Conservation (phyloP, 2,329 filamentous ascomycete species). For the Acrocalymma vagum region DNA sequence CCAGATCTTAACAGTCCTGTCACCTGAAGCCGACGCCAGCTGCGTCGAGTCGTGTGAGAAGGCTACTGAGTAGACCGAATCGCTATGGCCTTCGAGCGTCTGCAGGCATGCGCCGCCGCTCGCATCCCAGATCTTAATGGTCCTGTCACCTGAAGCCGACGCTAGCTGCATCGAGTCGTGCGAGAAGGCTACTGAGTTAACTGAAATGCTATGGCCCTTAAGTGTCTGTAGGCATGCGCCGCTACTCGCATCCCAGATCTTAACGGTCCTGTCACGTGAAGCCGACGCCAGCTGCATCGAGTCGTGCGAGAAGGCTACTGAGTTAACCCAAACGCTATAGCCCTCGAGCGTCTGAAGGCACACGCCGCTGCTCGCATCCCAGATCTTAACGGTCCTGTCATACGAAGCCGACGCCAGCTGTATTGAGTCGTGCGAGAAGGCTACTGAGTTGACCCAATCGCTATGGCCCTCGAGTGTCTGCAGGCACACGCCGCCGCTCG, state of each 20-base stretch:
- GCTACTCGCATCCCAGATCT: slow-evolving; percentile 3
- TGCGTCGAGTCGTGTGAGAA: slow-evolving; percentile 25
- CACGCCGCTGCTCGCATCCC: slow-evolving; percentile 2
- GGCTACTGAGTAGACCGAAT: slow-evolving; percentile 18
- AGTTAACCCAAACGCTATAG: neutral
- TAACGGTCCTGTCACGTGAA: neutral
- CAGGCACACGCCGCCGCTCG: slow-evolving; percentile 12
- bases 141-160: slow-evolving; percentile 3
- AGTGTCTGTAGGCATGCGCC: slow-evolving; percentile 10
- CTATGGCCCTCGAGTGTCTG: slow-evolving; percentile 21
- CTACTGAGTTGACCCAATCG: slow-evolving; percentile 17
- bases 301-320: slow-evolving; percentile 10
- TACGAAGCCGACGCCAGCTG: slow-evolving; percentile 23
- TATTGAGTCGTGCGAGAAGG: slow-evolving; percentile 25
- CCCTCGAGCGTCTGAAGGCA: slow-evolving; percentile 5
- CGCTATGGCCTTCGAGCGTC: slow-evolving; percentile 13
- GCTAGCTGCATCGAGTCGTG: slow-evolving; percentile 19
- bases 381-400: slow-evolving; percentile 21
- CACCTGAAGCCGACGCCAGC: slow-evolving; percentile 24
- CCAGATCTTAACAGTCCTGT: slow-evolving; percentile 28
- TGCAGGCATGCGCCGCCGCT: slow-evolving; percentile 17
- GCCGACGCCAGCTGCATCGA: slow-evolving; percentile 3
- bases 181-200: slow-evolving; percentile 13
- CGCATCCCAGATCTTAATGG: slow-evolving; percentile 27
- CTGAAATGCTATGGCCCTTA: slow-evolving; percentile 16